Percentiles rank a stretch among this genome's conserved stretches.
These are phyloP conservation scores for Akebia trifoliata DNA, from an alignment of 164 flowering plant genomes.

Conservation along the genomic window DNA sequence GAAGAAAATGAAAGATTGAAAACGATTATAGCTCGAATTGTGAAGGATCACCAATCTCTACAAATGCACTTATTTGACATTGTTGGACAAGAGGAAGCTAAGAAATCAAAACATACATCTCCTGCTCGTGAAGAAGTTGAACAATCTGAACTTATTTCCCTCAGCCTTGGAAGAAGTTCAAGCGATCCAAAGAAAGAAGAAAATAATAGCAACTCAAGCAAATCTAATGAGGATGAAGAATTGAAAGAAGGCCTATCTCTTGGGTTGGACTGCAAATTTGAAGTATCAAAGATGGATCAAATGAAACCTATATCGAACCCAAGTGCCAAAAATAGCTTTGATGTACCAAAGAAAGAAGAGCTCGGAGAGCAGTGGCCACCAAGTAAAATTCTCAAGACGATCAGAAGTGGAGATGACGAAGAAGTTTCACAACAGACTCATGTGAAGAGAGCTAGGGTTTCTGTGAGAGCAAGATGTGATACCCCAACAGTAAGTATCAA, in stretches of 20 bases:
- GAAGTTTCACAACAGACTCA: conserved; percentile 38
- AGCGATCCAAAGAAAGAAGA: conserved; percentile 30
- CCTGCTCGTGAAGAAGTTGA: conserved; percentile 15
- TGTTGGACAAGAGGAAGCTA: conserved; percentile 27
- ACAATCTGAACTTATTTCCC: conserved; percentile 53
- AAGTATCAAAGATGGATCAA: conserved; percentile 1
- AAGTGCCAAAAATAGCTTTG: conserved; percentile 29
- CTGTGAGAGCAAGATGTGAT: conserved; percentile 76
- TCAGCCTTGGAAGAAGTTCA: conserved; percentile 54
- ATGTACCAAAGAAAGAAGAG: conserved; percentile 37
- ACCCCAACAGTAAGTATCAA: conserved; percentile 52
- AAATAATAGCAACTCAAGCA: conserved; percentile 9
- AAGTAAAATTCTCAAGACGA: conserved; percentile 34
- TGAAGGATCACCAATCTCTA: conserved; percentile 56
- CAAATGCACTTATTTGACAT: conserved; percentile 33
- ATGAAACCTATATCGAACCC: conserved; percentile 14
- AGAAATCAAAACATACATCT: conserved; percentile 15
- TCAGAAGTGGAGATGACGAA: conserved; percentile 42
- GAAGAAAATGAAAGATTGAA: conserved; percentile 72
- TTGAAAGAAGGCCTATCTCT: conserved; percentile 32
- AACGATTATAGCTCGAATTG: conserved; percentile 32
- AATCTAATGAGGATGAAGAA: conserved; percentile 19
- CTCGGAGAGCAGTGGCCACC: conserved; percentile 38
- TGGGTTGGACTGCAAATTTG: conserved; percentile 34
- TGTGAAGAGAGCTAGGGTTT: conserved; percentile 79